These are phyloP conservation scores for Kwoniella dejecticola DNA, from an alignment of 768 basidiomycete genomes.

Conservation along the genomic window DNA sequence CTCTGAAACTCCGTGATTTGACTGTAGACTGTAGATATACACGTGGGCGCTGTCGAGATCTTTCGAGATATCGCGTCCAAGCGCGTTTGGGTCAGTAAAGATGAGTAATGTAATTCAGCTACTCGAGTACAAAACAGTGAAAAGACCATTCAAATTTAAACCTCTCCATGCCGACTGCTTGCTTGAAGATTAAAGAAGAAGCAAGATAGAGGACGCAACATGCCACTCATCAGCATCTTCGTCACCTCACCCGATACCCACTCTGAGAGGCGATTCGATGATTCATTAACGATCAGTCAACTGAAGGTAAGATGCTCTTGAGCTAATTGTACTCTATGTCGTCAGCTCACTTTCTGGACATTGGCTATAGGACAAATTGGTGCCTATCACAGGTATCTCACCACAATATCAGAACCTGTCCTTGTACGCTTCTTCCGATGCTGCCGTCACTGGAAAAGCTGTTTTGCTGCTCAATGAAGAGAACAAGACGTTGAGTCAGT, in stretches of 20 bases:
- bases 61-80: no score
- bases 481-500: slow-evolving; percentile 68
- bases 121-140: no score
- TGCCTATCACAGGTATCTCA: slow-evolving; percentile 88
- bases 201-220: background rate
- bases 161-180: no score
- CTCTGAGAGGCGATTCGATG: slow-evolving; percentile 83
- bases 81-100: no score
- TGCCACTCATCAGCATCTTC: slow-evolving; percentile 64
- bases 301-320: slow-evolving; percentile 75
- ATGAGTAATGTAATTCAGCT: no score
- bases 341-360: slow-evolving; percentile 9
- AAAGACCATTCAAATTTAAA: no score
- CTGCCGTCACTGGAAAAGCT: slow-evolving; percentile 53
- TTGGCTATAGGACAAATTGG: slow-evolving; percentile 69
- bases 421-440: slow-evolving; percentile 65
- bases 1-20: no score
- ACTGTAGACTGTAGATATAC: no score
- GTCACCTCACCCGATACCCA: slow-evolving; percentile 84
- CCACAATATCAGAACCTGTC: slow-evolving; percentile 69
- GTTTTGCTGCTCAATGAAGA: slow-evolving; percentile 69
- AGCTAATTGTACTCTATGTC: background rate
- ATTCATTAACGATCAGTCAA: slow-evolving; percentile 69
- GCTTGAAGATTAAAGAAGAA: no score
- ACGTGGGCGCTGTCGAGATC: no score